Evolutionary conservation across 768 basidiomycete species (phyloP), one percentile per base, ranked within the genome.

Genomic region (Flagelloscypha sp.): DNA sequence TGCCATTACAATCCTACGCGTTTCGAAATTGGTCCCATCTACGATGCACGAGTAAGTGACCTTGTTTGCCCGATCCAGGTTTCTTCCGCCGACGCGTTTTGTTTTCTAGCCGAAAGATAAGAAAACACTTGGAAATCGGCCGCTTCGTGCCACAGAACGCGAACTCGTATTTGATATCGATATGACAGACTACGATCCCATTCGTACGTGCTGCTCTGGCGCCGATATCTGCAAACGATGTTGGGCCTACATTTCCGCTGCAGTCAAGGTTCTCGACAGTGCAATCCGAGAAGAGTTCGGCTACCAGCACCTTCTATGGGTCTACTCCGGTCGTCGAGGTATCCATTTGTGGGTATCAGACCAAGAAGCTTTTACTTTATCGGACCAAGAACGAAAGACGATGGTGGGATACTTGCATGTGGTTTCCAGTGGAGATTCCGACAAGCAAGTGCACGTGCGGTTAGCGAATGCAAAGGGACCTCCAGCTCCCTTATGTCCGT

Each of bases 91-190:
- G 30, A 34, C 11, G 25, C 15, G 24, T 24, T 19, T 27, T 31
- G 18, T 10, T 21, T 38, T 37, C 3, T 53, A 95, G 89, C 94
- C 94, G 3, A 70, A 77, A 49, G 94, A 97, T 65, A 84, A 76
- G 54, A 93, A 93, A 51, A 81, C 85, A 0, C 66, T 88, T 11
- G 61, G 66, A 5, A 48, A 63, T 7, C 76, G 76, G 8, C 63
- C 79, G n/a, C 79, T 97, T 46, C 65, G 70, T 28, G 90, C 95
- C 0, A 55, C 74, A 22, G 73, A 76, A 44, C 82, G 95, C 40
- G 95, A 98, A 55, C 80, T 99, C 27, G 94, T 98, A 1, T 95
- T 99, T 55, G 95, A 99, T 76, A 97, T 99, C 54, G 95, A 99
- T 60, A 97, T 99, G 95, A 94, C 95, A 11, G 95, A 99, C 61